phyloP scores from a whole-genome alignment of 495 filamentous ascomycete species.

The Aspergillus sclerotiicarbonarius region DNA sequence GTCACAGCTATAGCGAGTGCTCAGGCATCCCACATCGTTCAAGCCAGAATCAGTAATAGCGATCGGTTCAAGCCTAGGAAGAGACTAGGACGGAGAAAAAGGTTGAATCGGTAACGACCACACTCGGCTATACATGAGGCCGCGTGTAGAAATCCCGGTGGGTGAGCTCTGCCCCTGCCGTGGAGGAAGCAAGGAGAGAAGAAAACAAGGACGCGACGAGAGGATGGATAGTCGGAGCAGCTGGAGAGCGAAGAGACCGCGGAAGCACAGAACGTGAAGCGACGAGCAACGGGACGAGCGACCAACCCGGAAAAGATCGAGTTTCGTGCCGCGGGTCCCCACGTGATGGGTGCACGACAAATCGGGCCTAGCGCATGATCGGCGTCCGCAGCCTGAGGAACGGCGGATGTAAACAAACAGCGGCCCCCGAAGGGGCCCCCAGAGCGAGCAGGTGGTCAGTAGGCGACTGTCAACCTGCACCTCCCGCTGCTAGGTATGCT shows the following conservation, averaged over 20 bases:
- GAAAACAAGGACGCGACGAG: not conserved
- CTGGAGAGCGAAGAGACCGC: not conserved
- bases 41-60: not conserved
- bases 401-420: slow-evolving; percentile 41
- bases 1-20: not conserved
- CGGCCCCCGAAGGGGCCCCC: slow-evolving; percentile 4
- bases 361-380: slow-evolving; percentile 34
- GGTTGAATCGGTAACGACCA: slow-evolving; percentile 1
- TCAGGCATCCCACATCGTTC: slow-evolving; percentile 18
- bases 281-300: not conserved
- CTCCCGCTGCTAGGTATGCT: not conserved
- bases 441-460: slow-evolving; percentile 12
- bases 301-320: slow-evolving; percentile 20
- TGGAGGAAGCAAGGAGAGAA: not conserved
- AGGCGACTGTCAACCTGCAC: slow-evolving; percentile 6
- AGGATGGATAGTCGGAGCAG: not conserved
- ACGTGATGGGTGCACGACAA: slow-evolving; percentile 29
- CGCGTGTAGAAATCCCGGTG: not conserved
- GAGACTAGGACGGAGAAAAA: slow-evolving; percentile 3
- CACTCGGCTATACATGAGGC: slow-evolving; percentile 1
- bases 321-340: slow-evolving; percentile 20
- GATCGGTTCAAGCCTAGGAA: not conserved
- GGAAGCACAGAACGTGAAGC: slow-evolving; percentile 1
- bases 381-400: slow-evolving; percentile 36
- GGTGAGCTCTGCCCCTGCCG: not conserved